Conservation (phyloP, 2,329 filamentous ascomycete species). For the Verticillium nonalfalfae region DNA sequence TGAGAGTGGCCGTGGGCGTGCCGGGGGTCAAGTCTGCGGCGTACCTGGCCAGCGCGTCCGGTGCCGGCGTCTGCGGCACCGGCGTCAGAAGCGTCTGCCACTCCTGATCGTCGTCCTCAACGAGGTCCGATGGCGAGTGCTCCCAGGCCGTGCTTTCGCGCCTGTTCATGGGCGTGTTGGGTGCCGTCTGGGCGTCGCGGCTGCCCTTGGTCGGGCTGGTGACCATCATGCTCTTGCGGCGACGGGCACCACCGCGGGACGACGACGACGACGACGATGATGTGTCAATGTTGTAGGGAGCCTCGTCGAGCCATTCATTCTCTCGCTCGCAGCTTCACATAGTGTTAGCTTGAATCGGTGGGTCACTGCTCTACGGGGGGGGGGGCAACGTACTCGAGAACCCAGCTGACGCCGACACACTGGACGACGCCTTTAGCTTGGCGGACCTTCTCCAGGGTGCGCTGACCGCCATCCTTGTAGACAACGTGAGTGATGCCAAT, state of each 20-base stretch:
- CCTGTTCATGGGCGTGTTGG: constrained; percentile 42
- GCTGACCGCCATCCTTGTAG: constrained; percentile 78
- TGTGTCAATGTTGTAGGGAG: constrained; percentile 62
- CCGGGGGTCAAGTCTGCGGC: constrained; percentile 41
- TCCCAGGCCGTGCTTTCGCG: constrained; percentile 51
- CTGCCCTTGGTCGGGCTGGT: constrained; percentile 26
- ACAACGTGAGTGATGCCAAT: constrained; percentile 82
- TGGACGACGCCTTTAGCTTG: constrained; percentile 68
- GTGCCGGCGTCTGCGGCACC: constrained; percentile 52
- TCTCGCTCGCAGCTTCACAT: constrained; percentile 62
- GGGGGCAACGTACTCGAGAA: constrained; percentile 66
- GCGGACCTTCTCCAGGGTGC: constrained; percentile 75
- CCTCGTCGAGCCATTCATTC: constrained; percentile 71
- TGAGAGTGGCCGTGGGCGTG: constrained; percentile 29
- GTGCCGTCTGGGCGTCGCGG: constrained; percentile 26
- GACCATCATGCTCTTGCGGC: constrained; percentile 66
- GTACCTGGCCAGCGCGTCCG: constrained; percentile 46
- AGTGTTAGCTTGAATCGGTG: neutral
- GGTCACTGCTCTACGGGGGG: neutral
- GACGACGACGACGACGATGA: constrained; percentile 57
- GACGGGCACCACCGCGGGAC: constrained; percentile 62
- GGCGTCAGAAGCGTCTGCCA: constrained; percentile 44
- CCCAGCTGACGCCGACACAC: constrained; percentile 84
- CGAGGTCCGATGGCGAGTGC: constrained; percentile 42
- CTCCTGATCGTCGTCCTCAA: constrained; percentile 29